Percentiles rank a stretch among this genome's conserved stretches.
phyloP scores from a whole-genome alignment of 2,329 filamentous ascomycete genomes.

The Stachybotrys elegans region DNA sequence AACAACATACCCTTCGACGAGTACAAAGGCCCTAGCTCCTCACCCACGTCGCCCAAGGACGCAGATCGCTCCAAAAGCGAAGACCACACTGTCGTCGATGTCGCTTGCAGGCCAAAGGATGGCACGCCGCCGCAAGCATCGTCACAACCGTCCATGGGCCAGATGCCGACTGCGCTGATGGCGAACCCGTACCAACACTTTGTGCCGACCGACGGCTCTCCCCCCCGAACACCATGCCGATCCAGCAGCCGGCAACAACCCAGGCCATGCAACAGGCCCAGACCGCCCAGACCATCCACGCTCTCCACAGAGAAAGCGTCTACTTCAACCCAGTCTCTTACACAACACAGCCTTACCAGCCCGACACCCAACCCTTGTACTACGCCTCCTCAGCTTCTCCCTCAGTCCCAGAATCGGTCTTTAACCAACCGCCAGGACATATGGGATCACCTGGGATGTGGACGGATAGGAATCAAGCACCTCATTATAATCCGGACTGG shows the following conservation, averaged over 20 bases:
- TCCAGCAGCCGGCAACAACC: background rate
- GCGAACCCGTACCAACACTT: background rate
- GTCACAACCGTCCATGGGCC: background rate
- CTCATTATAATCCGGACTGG: too few relatives aligned
- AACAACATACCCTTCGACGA: conserved; percentile 1
- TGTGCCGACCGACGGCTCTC: background rate
- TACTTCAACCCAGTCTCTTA: background rate
- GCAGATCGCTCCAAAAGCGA: background rate
- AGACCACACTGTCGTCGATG: background rate
- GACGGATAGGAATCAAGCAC: too few relatives aligned
- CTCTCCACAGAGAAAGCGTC: background rate
- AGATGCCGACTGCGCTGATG: background rate
- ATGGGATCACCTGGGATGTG: background rate
- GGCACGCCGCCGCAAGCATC: background rate
- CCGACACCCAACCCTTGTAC: background rate
- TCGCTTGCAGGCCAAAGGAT: background rate
- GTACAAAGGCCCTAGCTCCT: background rate
- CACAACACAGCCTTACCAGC: background rate
- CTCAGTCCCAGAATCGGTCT: background rate
- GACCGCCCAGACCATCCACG: background rate
- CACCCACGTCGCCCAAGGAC: background rate
- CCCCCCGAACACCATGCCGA: background rate
- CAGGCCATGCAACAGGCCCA: background rate
- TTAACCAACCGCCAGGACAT: background rate
- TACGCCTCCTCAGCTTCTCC: conserved; percentile 1